A percentile compares a stretch with the other conserved stretches of the same genome.
These are phyloP conservation scores for Paratrypanosoma confusum DNA, from an alignment of 208 protist genomes.

Conservation along the genomic window DNA sequence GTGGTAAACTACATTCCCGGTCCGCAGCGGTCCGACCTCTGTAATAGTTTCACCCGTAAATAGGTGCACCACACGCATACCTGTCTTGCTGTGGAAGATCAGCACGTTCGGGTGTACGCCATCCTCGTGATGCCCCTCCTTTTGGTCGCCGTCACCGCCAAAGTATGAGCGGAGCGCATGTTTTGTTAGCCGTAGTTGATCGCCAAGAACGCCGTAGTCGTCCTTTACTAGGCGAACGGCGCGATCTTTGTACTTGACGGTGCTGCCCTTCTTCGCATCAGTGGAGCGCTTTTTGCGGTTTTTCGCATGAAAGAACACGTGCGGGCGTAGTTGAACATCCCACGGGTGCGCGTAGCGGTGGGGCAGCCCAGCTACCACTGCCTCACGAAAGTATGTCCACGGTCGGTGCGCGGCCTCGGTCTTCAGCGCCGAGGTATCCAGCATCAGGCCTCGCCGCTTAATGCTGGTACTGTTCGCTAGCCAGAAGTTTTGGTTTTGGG, in stretches of 20 bases:
- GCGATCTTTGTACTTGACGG: constrained; percentile 46
- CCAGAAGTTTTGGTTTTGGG: neutral
- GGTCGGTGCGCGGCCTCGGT: constrained; percentile 9
- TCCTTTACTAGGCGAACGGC: constrained; percentile 55
- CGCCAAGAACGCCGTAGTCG: constrained; percentile 60
- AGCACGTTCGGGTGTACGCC: constrained; percentile 57
- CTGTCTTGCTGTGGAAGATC: constrained; percentile 62
- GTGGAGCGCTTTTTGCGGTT: constrained; percentile 14
- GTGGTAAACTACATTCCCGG: constrained; percentile 46
- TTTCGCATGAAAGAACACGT: constrained; percentile 59
- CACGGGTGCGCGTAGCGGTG: constrained; percentile 77
- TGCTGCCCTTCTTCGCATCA: constrained; percentile 7
- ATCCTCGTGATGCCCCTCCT: constrained; percentile 3
- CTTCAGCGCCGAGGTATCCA: neutral
- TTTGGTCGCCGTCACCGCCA: neutral
- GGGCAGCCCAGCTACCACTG: constrained; percentile 63
- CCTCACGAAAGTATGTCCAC: constrained; percentile 69
- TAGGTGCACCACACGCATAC: constrained; percentile 81
- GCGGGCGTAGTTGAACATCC: constrained; percentile 55
- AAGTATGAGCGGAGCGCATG: constrained; percentile 2
- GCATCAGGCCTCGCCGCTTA: neutral
- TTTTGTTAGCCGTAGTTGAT: constrained; percentile 4
- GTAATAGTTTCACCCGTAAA: constrained; percentile 77
- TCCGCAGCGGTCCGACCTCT: constrained; percentile 44
- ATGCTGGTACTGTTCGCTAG: neutral